Evolutionary conservation across 2,329 filamentous ascomycete genomes (phyloP).

Genomic region (Cytospora mali): DNA sequence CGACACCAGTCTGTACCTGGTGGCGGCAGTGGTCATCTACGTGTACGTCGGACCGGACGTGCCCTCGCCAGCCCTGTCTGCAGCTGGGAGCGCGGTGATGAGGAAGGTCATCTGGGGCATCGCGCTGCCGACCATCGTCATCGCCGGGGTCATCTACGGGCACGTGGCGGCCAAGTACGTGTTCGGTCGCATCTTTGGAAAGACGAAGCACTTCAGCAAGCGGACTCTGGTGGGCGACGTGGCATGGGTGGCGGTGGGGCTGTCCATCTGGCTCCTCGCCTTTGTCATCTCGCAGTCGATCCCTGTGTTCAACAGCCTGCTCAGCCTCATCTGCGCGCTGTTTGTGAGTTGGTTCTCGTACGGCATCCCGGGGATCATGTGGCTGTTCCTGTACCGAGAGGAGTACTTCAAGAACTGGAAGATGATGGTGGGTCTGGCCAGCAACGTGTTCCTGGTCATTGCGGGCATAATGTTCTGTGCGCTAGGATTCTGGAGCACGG

Average conservation of each 20-base stretch:
- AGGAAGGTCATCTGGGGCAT: constrained; percentile 69
- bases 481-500: constrained; percentile 44
- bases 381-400: constrained; percentile 51
- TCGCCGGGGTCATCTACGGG: constrained; percentile 71
- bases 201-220: constrained; percentile 57
- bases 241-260: constrained; percentile 61
- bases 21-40: constrained; percentile 69
- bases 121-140: constrained; percentile 69
- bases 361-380: constrained; percentile 50
- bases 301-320: constrained; percentile 67
- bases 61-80: constrained; percentile 66
- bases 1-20: constrained; percentile 64
- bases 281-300: constrained; percentile 72
- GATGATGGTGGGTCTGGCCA: constrained; percentile 37
- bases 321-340: constrained; percentile 63
- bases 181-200: constrained; percentile 64
- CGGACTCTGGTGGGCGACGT: constrained; percentile 53
- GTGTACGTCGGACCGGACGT: constrained; percentile 64
- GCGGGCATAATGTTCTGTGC: constrained; percentile 42
- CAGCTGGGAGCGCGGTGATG: constrained; percentile 54
- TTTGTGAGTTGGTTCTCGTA: constrained; percentile 71
- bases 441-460: constrained; percentile 39
- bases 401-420: constrained; percentile 41
- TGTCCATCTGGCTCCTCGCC: constrained; percentile 59
- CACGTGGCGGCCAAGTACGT: constrained; percentile 68